These are phyloP conservation scores for Simmondsia chinensis DNA, from an alignment of 148 eudicot species.

Conservation along the genomic window DNA sequence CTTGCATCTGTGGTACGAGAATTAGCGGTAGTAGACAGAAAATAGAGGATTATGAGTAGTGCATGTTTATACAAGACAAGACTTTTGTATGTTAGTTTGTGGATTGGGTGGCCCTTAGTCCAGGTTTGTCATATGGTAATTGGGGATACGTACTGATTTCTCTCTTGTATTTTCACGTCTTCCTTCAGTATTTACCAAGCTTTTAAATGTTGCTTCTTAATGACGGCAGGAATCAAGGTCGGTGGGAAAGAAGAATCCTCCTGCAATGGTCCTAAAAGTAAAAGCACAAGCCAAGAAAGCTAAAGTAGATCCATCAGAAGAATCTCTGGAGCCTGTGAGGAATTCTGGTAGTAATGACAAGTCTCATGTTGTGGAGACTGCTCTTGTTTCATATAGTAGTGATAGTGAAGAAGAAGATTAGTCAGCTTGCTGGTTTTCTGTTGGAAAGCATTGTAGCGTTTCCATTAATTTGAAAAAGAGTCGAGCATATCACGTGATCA, in stretches of 20 bases:
- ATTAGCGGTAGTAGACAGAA: too few species aligned
- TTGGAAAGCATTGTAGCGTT: background rate
- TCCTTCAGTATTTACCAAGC: conserved; percentile 1
- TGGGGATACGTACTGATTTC: too few species aligned
- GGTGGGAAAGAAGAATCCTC: conserved; percentile 34
- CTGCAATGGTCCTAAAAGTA: conserved; percentile 49
- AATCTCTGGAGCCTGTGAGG: conserved; percentile 2
- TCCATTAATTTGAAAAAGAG: too few species aligned
- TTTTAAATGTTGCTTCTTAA: background rate
- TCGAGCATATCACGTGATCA: too few species aligned
- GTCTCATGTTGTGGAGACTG: conserved; percentile 13
- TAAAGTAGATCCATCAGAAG: conserved; percentile 29
- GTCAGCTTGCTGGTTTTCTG: background rate
- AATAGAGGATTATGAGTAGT: too few species aligned
- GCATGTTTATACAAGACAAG: too few species aligned
- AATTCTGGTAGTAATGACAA: conserved; percentile 6
- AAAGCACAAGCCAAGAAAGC: conserved; percentile 78
- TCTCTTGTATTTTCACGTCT: too few species aligned
- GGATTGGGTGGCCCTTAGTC: background rate
- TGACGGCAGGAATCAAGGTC: conserved; percentile 41
- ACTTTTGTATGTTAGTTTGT: too few species aligned
- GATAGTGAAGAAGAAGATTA: conserved; percentile 74
- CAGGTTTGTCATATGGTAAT: background rate
- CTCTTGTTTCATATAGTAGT: conserved; percentile 82
- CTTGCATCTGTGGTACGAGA: too few species aligned